Conservation (phyloP, 305 asterid species). For the Fraxinus ornus region DNA sequence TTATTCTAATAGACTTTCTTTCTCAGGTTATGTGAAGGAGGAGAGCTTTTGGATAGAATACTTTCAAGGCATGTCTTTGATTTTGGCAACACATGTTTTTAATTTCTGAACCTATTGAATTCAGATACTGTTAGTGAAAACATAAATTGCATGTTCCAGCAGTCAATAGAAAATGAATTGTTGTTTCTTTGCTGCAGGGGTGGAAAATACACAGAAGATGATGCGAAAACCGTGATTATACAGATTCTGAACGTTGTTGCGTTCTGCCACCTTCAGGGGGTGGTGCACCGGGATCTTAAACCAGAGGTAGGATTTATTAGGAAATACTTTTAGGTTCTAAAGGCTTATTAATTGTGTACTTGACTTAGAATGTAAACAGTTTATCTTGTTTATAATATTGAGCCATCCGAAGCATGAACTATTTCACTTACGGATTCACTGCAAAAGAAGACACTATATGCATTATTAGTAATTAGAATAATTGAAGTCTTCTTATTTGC, state of each 20-base stretch:
- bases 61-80: conserved; percentile 56
- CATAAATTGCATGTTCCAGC: neutral
- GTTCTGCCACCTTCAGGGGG: conserved; percentile 86
- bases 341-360: conserved; percentile 12
- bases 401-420: neutral
- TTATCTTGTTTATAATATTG: neutral
- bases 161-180: neutral
- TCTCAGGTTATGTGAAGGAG: conserved; percentile 81
- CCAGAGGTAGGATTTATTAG: conserved; percentile 58
- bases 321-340: neutral
- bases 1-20: conserved; percentile 7
- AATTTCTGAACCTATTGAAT: conserved; percentile 4
- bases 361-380: neutral
- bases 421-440: neutral
- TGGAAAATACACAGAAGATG: conserved; percentile 76
- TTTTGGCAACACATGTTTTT: neutral
- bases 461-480: neutral
- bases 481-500: neutral
- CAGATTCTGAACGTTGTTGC: conserved; percentile 71
- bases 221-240: conserved; percentile 66
- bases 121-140: neutral
- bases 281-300: conserved; percentile 85
- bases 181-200: conserved; percentile 46
- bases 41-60: conserved; percentile 83
- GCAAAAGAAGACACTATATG: neutral